phyloP scores from a whole-genome alignment of 768 basidiomycete genomes.

The Cantharellus anzutake region DNA sequence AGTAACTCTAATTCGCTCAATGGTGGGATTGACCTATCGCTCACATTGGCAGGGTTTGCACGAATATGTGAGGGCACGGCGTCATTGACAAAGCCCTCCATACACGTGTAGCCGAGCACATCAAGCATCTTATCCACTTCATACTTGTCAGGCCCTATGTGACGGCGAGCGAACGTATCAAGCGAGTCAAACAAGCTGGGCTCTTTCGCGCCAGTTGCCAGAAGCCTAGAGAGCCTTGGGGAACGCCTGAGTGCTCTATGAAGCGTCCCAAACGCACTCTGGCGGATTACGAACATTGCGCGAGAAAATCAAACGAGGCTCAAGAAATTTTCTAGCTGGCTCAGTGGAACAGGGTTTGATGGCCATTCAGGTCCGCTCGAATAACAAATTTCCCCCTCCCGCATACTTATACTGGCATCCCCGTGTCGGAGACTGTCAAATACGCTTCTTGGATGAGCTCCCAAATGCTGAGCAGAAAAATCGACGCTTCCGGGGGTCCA shows the following conservation, averaged over 20 bases:
- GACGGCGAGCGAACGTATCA: conserved; percentile 78
- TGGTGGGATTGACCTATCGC: conserved; percentile 47
- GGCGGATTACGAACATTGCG: no score
- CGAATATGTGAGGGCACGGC: conserved; percentile 72
- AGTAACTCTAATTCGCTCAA: conserved; percentile 78
- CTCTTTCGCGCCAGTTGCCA: background rate
- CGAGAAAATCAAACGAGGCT: no score
- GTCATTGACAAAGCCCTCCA: conserved; percentile 74
- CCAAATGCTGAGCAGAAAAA: no score
- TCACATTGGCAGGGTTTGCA: conserved; percentile 38
- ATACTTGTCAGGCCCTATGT: conserved; percentile 78
- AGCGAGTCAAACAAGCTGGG: conserved; percentile 48
- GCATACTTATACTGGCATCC: no score
- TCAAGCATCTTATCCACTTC: conserved; percentile 72
- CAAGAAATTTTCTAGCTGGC: no score
- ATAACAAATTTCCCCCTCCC: no score
- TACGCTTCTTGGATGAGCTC: no score
- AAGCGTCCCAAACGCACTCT: no score
- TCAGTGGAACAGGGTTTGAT: no score
- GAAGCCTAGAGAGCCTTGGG: background rate
- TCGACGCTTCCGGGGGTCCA: no score
- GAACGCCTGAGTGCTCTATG: background rate
- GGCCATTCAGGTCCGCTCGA: no score
- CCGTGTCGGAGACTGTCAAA: no score
- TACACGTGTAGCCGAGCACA: conserved; percentile 61